Base-by-base conservation (phyloP, 805 yeast genomes). In the Pichia manshurica region DNA sequence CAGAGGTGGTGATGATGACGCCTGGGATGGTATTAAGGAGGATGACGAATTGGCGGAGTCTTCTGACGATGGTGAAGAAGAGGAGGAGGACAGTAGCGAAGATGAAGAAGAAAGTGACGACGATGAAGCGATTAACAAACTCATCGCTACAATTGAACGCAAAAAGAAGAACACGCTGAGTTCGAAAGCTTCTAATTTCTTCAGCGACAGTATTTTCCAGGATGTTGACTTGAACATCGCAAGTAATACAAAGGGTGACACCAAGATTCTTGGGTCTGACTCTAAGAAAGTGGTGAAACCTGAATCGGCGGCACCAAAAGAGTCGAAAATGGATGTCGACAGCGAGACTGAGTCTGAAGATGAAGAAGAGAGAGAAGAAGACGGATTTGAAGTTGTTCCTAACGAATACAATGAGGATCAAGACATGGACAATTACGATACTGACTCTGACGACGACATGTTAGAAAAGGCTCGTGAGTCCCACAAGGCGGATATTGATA, bases 1-100 rank as follows among this genome's bases (percentile, higher is more conserved):
- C 32, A 77, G 93, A 66, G 90, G 87, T 33, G 89, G 82, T 55
- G 85, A 72, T 45, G 81, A 80, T 56, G 93, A 84, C 53, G 54
- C 58, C 8, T 86, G 93, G 93, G 83, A 81, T 39, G 93, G 93
- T 52, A 81, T 86, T 49, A 62, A 71, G 31, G 81, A 76, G 15
- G 74, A 73, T 36, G 70, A 66, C 13, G 66, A 65, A 22, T 72
- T 65, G n/a, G 54, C 53, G 33, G 49, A 49, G 8, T 60, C 55
- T 42, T 53, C 57, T 7, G 54, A 53, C 13, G 70, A 63, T 25
- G 65, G 54, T 6, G 62, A 55, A 23, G 67, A 68, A 20, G 65
- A 65, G 37, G 73, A 69, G 39, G 66, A 66, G 38, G 74, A 69
- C 41, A 72, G 72, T 42, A 73, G 71, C 32, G 78, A 75, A 46